A percentile compares a stretch with the other conserved stretches of the same genome.
Conservation (phyloP, 2,329 filamentous ascomycete species). For the Cytospora paraplurivora region DNA sequence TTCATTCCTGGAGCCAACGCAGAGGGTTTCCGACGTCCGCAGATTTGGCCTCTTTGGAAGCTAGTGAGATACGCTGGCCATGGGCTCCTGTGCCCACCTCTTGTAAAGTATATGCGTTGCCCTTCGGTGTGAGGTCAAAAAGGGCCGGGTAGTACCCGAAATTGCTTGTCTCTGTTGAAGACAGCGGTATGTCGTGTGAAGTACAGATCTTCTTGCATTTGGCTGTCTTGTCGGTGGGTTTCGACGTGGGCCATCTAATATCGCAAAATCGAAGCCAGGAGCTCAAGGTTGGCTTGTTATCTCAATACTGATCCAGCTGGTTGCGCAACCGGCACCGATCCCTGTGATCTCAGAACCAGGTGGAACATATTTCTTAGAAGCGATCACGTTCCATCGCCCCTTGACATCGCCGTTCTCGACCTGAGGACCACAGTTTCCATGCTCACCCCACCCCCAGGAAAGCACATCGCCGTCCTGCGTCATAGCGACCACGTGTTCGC, state of each 20-base stretch:
- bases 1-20: conserved; percentile 67
- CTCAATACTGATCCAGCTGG: conserved; percentile 71
- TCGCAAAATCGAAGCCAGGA: background rate
- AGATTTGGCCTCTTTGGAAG: conserved; percentile 40
- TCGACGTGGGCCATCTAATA: background rate
- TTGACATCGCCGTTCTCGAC: conserved; percentile 68
- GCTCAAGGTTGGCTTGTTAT: conserved; percentile 30
- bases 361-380: conserved; percentile 57
- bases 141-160: background rate
- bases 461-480: conserved; percentile 67
- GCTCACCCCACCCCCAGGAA: conserved; percentile 96
- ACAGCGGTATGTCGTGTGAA: background rate
- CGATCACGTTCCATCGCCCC: conserved; percentile 68
- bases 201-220: background rate
- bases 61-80: conserved; percentile 4
- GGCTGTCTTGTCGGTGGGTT: background rate
- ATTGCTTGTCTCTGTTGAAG: background rate
- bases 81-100: background rate
- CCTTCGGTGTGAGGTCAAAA: background rate
- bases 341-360: conserved; percentile 54
- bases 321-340: conserved; percentile 86
- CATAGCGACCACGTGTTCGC: conserved; percentile 83
- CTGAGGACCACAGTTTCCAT: conserved; percentile 86
- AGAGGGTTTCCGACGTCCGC: conserved; percentile 69
- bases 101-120: background rate